A percentile compares a stretch with the other conserved stretches of the same genome.
Conservation (phyloP, 208 protist genomes). For the Acanthamoeba pearcei region DNA sequence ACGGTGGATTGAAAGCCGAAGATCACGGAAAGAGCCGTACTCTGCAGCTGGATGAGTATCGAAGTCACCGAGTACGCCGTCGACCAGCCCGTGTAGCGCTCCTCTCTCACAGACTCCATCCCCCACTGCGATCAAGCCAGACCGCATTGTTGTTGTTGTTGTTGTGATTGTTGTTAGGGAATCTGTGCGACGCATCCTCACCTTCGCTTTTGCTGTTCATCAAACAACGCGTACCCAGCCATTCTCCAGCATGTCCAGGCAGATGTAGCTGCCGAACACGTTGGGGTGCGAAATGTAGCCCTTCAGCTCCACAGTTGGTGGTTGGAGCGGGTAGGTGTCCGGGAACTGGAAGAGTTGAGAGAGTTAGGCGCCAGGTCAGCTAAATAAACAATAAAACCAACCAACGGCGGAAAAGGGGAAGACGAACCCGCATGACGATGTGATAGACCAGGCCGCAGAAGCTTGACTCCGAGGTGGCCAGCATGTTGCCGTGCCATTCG, state of each 20-base stretch:
- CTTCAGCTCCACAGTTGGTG: not conserved
- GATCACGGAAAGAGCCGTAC: not conserved
- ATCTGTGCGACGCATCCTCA: not conserved
- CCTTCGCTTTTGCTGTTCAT: too few species aligned
- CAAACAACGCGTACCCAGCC: not conserved
- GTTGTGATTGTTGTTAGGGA: too few species aligned
- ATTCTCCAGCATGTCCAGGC: slow-evolving; percentile 40
- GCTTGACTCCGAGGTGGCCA: not conserved
- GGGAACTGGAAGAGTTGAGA: not conserved
- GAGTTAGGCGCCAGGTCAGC: not conserved
- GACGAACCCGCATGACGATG: not conserved
- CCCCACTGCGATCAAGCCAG: not conserved
- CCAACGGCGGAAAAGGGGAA: not conserved
- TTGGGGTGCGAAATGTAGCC: slow-evolving; percentile 5
- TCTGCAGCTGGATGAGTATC: slow-evolving; percentile 52
- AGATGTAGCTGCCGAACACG: slow-evolving; percentile 24
- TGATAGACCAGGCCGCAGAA: slow-evolving; percentile 47
- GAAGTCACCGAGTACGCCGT: slow-evolving; percentile 41
- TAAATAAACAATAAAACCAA: not conserved
- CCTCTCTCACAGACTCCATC: not conserved
- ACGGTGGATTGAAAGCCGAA: not conserved
- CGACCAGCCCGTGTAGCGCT: slow-evolving; percentile 42
- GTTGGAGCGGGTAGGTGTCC: slow-evolving; percentile 22
- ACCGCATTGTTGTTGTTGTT: not conserved
- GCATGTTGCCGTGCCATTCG: slow-evolving; percentile 50